phyloP scores from a whole-genome alignment of 2,329 filamentous ascomycete species.

The Aureobasidium sp. region DNA sequence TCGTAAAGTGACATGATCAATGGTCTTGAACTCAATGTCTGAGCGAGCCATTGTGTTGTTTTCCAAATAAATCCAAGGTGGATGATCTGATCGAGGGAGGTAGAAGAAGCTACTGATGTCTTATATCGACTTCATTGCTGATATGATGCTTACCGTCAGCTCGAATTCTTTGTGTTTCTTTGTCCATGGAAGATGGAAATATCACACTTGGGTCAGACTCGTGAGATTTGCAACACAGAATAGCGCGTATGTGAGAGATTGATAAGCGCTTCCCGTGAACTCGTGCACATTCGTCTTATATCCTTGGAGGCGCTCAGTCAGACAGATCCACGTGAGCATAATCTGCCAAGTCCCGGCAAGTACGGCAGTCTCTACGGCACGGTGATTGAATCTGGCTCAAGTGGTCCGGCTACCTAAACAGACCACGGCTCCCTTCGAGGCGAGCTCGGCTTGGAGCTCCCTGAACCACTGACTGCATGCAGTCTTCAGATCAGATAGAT shows the following conservation, averaged over 20 bases:
- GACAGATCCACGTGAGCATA: neutral
- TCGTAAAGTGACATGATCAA: slow-evolving; percentile 15
- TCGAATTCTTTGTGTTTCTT: neutral
- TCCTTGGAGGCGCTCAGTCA: neutral
- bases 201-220: neutral
- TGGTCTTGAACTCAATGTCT: slow-evolving; percentile 14
- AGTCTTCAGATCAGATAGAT: no score
- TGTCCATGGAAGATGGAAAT: neutral
- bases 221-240: neutral
- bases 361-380: neutral
- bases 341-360: neutral
- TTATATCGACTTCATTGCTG: neutral
- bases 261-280: neutral
- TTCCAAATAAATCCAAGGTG: neutral
- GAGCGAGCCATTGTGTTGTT: neutral
- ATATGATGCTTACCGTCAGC: neutral
- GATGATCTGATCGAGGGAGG: neutral
- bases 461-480: neutral
- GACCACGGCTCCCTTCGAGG: neutral
- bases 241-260: neutral
- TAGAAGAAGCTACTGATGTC: no score
- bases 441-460: neutral
- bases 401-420: neutral
- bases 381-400: neutral
- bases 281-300: neutral